These are phyloP conservation scores for Podaxis sp. DNA, from an alignment of 768 basidiomycete species.

Conservation along the genomic window DNA sequence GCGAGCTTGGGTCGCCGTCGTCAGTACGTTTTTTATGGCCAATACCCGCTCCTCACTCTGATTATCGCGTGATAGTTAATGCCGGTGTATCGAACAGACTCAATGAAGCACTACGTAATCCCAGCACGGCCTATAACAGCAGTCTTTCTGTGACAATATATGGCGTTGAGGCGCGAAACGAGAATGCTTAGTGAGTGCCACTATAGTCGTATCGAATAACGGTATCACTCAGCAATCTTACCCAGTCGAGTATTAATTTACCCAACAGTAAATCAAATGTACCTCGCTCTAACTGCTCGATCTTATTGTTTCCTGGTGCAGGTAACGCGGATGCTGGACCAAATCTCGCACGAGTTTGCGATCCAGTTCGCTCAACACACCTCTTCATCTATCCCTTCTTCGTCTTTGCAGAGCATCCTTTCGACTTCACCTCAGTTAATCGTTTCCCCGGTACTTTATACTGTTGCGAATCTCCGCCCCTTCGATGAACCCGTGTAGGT, in stretches of 20 bases:
- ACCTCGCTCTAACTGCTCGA: background rate
- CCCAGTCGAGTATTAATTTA: background rate
- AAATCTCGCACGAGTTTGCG: conserved; percentile 3
- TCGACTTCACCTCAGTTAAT: conserved; percentile 47
- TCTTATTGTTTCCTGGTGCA: background rate
- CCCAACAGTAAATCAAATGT: background rate
- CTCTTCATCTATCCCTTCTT: conserved; percentile 8
- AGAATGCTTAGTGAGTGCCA: conserved; percentile 39
- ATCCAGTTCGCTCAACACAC: conserved; percentile 14
- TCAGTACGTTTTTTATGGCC: conserved; percentile 32
- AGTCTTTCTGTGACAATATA: conserved; percentile 35
- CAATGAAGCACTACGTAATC: conserved; percentile 28
- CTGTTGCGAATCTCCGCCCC: conserved; percentile 46
- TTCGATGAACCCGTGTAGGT: conserved; percentile 63
- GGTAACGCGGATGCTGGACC: background rate
- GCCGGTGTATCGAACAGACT: conserved; percentile 33
- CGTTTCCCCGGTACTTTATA: conserved; percentile 43
- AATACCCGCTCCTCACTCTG: background rate
- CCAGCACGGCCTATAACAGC: conserved; percentile 44
- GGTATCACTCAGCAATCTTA: background rate
- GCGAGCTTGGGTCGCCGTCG: conserved; percentile 48
- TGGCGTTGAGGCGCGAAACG: conserved; percentile 23
- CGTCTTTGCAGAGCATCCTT: conserved; percentile 29
- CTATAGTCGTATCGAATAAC: too few relatives aligned
- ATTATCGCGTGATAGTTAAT: conserved; percentile 29